A percentile compares a stretch with the other conserved stretches of the same genome.
These are phyloP conservation scores for Penicillium chermesinum DNA, from an alignment of 495 filamentous ascomycete genomes.

Conservation along the genomic window DNA sequence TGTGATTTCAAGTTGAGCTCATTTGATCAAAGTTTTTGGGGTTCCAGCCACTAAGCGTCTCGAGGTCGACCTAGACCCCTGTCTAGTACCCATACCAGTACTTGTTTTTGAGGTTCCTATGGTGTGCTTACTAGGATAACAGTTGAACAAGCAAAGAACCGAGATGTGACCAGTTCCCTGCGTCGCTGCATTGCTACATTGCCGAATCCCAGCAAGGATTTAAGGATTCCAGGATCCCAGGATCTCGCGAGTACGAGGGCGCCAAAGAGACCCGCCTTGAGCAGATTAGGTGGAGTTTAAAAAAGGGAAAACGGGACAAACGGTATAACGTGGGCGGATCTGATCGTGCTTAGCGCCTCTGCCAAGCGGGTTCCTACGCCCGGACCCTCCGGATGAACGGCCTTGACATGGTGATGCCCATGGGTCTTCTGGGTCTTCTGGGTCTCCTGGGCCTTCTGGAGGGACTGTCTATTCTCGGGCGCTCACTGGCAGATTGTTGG, in stretches of 20 bases:
- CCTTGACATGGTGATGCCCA: constrained; percentile 4
- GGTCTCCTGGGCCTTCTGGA: too few relatives aligned
- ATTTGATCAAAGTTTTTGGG: background rate
- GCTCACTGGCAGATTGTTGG: too few relatives aligned
- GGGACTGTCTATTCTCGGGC: background rate
- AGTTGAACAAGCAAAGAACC: constrained; percentile 4
- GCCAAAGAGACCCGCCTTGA: background rate
- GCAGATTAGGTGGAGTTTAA: background rate
- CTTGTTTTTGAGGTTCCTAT: too few relatives aligned
- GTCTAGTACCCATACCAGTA: too few relatives aligned
- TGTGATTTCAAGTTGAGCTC: background rate
- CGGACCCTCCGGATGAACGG: constrained; percentile 14
- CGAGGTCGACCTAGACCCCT: background rate
- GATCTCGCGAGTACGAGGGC: too few relatives aligned
- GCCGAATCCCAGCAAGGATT: too few relatives aligned
- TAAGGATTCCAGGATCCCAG: too few relatives aligned
- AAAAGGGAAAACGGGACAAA: background rate
- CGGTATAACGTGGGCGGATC: constrained; percentile 29
- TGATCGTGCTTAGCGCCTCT: constrained; percentile 29
- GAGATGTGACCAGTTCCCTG: constrained; percentile 18
- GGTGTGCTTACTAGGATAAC: background rate
- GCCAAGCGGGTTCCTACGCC: constrained; percentile 5
- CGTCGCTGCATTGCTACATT: background rate
- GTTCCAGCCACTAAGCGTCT: background rate
- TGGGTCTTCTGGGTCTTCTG: too few relatives aligned